Conservation (phyloP, 352 stramenopile species). For the Phytophthora tentaculata region DNA sequence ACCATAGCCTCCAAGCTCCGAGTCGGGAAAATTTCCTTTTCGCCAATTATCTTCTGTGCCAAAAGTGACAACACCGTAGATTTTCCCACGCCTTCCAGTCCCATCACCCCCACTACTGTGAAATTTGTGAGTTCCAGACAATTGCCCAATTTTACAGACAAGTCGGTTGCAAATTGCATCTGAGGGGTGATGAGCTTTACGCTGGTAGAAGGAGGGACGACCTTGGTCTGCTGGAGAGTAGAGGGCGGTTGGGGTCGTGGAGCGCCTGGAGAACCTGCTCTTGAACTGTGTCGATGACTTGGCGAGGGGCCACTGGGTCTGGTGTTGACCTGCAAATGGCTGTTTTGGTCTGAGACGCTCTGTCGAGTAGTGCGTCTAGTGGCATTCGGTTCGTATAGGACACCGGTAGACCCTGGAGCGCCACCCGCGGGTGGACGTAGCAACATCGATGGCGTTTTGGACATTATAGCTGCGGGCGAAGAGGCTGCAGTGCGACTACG, state of each 20-base stretch:
- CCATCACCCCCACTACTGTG: slow-evolving; percentile 70
- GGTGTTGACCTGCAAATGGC: slow-evolving; percentile 28
- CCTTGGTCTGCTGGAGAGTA: slow-evolving; percentile 24
- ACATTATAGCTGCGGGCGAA: slow-evolving; percentile 33
- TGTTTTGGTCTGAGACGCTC: slow-evolving; percentile 22
- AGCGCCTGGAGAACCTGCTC: slow-evolving; percentile 1
- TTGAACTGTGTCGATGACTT: slow-evolving; percentile 15
- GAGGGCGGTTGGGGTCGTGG: slow-evolving; percentile 9
- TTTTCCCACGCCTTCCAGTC: slow-evolving; percentile 75
- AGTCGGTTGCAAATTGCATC: slow-evolving; percentile 71
- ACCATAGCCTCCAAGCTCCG: slow-evolving; percentile 50
- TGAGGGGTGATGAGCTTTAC: slow-evolving; percentile 67
- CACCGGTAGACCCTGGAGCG: slow-evolving; percentile 15
- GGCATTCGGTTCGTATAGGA: slow-evolving; percentile 35
- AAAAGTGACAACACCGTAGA: slow-evolving; percentile 75
- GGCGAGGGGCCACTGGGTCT: slow-evolving; percentile 14
- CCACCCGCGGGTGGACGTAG: slow-evolving; percentile 24
- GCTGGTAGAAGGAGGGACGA: slow-evolving; percentile 34
- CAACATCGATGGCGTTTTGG: slow-evolving; percentile 54
- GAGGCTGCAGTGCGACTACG: slow-evolving; percentile 37
- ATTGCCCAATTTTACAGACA: slow-evolving; percentile 52
- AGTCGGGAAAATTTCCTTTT: slow-evolving; percentile 37
- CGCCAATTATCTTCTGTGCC: slow-evolving; percentile 15
- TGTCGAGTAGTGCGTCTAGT: slow-evolving; percentile 17
- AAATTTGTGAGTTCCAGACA: slow-evolving; percentile 77